Base-by-base conservation (phyloP, 345 rosid species). In the Pugionium dolabratum region DNA sequence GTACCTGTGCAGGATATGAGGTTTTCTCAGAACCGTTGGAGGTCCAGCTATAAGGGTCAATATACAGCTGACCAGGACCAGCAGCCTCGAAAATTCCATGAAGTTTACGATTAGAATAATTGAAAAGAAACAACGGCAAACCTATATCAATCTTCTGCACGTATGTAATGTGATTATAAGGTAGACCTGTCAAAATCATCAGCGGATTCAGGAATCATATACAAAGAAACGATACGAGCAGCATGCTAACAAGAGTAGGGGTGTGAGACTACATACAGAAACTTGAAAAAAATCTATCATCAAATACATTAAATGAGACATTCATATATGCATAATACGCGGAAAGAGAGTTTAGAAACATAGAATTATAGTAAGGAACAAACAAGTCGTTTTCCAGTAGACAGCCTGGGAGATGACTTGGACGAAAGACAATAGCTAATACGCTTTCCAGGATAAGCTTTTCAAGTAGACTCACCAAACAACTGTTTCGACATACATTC, bases 31-130 rank as follows among this genome's bases (percentile, higher is more conserved):
- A 75, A 71, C 88, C 90, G 68, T 79, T 73, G 53, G 51, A 53
- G 41, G 86, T 81, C 96, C 94, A 88, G 18, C 79, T 94, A 68
- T 89, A 83, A 26, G 88, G 86, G 59, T 91, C 75, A 11, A 91
- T 83, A 77, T 89, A 79, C 65, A 81, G 62, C 59, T 70, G 74
- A 52, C 98, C 98, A 62, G 62, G 39, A 76, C 90, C 79, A 40
- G 84, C 86, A 52, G 98, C 88, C 81, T 91, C 95, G 31, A 81
- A 89, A 25, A 91, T 76, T 5, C 96, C 98, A 81, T 85, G 72
- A 59, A 91, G 87, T 37, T 78, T 88, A 65, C 91, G 79, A 37
- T 85, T 86, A 34, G 79, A 78, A 76, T 91, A 85, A 83, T 88
- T 88, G 88, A 90, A 88, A 51, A 91, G 79, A 81, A 91, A 91